Evolutionary conservation across 2,329 filamentous ascomycete species (phyloP).

Genomic region (Colletotrichum australisinense): DNA sequence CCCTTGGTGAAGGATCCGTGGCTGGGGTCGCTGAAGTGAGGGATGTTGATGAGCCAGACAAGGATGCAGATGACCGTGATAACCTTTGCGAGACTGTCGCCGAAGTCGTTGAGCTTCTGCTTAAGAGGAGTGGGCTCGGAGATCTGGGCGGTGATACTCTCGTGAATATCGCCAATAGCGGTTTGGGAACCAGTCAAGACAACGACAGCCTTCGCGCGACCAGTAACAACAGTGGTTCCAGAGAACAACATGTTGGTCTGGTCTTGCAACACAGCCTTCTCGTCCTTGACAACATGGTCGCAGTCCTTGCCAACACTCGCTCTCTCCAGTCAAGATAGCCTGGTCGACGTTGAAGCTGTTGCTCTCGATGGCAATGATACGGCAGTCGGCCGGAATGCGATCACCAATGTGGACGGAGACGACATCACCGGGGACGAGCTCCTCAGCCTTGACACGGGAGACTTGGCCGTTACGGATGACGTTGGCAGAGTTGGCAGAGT

Average conservation of each 20-base stretch:
- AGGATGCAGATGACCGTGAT: slow-evolving; percentile 97
- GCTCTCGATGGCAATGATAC: slow-evolving; percentile 89
- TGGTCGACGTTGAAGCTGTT: slow-evolving; percentile 98
- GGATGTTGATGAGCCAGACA: slow-evolving; percentile 98
- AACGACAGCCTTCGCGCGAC: slow-evolving; percentile 90
- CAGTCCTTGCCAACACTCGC: slow-evolving; percentile 93
- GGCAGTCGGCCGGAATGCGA: slow-evolving; percentile 94
- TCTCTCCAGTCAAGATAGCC: slow-evolving; percentile 96
- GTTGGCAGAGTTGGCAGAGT: slow-evolving; percentile 97
- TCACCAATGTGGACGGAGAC: slow-evolving; percentile 90
- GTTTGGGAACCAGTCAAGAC: slow-evolving; percentile 90
- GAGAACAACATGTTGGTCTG: slow-evolving; percentile 99
- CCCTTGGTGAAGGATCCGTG: slow-evolving; percentile 96
- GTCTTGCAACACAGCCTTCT: slow-evolving; percentile 93
- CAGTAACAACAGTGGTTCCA: slow-evolving; percentile 95
- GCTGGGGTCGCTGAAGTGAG: slow-evolving; percentile 94
- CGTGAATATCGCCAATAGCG: slow-evolving; percentile 98
- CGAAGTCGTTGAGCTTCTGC: slow-evolving; percentile 99
- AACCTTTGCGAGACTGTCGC: slow-evolving; percentile 94
- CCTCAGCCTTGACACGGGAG: slow-evolving; percentile 91
- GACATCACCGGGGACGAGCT: slow-evolving; percentile 94
- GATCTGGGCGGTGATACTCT: slow-evolving; percentile 98
- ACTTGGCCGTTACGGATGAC: slow-evolving; percentile 87
- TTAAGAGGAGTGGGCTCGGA: slow-evolving; percentile 97
- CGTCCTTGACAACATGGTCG: slow-evolving; percentile 74